Base-by-base conservation (phyloP, 176 grass and related monocot genomes). In the Cenchrus americanus region DNA sequence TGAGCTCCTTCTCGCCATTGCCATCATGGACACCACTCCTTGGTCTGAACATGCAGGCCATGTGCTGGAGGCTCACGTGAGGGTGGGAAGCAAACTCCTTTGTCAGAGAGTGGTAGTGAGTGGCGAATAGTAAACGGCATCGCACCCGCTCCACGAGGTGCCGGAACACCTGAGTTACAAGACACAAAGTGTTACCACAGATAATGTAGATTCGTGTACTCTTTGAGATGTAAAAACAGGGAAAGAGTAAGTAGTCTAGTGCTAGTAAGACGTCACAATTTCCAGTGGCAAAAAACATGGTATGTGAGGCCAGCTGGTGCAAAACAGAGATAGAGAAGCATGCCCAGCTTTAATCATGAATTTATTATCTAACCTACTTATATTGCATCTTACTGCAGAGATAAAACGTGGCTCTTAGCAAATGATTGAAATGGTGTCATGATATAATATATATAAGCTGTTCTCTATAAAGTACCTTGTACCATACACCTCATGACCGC, bases 51-150 rank as follows among this genome's bases (percentile, higher is more conserved):
- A 94, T 70, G 77, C 91, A 95, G 75, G 91, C 90, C 96, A 98
- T 98, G 80, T 98, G 96, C 46, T 98, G 92, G 58, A 98, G 82
- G 79, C 82, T 93, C 54, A 98, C 91, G 27, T 77, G 78, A 82
- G 96, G 96, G 65, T 98, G 96, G 5, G 86, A 90, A 27, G 87
- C 96, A 21, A 98, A 98, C 85, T 98, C 96, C 82, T 95, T 95
- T 22, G 96, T 93, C 44, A 95, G 91, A 71, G 96, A 77, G 59
- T 98, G 96, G 80, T 98, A 98, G 80, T 98, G 96, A 0, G 93
- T 98, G 23, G 96, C 96, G 43, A 98, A 98, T 57, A 98, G 91
- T 83, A 95, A 84, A 26, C 93, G 88, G 62, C 96, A 98, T 37
- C 89, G 73, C n/a, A 95, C 87, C 46, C 48, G 80, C 68, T 98